phyloP scores from a whole-genome alignment of 805 yeast species.

The Candida alai region DNA sequence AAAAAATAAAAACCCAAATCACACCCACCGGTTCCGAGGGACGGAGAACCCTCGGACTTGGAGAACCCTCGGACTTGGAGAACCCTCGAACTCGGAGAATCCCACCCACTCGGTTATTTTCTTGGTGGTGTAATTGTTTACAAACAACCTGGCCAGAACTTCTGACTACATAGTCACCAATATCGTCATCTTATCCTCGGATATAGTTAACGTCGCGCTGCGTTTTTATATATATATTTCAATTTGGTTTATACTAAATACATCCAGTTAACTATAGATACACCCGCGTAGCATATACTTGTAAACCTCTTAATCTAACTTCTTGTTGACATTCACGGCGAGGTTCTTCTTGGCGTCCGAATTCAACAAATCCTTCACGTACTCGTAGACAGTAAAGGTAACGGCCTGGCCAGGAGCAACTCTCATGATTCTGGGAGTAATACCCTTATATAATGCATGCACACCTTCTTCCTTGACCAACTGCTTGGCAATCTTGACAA shows the following conservation, averaged over 20 bases:
- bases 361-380: conserved; percentile 61
- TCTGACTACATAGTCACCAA: too few relatives aligned
- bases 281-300: background rate
- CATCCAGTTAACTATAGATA: background rate
- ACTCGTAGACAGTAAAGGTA: conserved; percentile 94
- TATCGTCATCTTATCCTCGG: too few relatives aligned
- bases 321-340: background rate
- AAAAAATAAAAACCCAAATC: too few relatives aligned
- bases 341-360: conserved; percentile 19
- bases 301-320: background rate
- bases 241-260: background rate
- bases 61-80: too few relatives aligned
- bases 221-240: too few relatives aligned
- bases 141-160: too few relatives aligned
- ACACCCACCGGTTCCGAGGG: too few relatives aligned
- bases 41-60: too few relatives aligned
- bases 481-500: conserved; percentile 73
- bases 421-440: conserved; percentile 97
- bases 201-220: too few relatives aligned
- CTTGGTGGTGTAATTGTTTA: too few relatives aligned
- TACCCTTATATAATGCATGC: conserved; percentile 56
- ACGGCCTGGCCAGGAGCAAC: conserved; percentile 99
- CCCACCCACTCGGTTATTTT: too few relatives aligned
- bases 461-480: conserved; percentile 84
- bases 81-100: too few relatives aligned